Percentiles rank a stretch among this genome's conserved stretches.
phyloP scores from a whole-genome alignment of 106 monocot genomes.

The Hemerocallis citrina region DNA sequence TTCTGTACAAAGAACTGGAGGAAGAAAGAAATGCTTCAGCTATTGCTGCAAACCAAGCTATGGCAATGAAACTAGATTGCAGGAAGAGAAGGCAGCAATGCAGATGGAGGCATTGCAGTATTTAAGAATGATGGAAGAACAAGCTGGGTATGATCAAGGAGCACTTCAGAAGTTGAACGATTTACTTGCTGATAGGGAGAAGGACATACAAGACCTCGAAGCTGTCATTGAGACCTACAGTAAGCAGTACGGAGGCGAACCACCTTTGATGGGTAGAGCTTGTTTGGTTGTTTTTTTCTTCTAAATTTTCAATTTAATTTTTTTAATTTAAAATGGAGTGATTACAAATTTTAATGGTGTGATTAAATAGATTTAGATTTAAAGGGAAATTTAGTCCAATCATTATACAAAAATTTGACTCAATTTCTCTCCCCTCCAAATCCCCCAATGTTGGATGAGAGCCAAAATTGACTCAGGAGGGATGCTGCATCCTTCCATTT shows the following conservation, averaged over 20 bases:
- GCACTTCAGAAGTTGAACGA: conserved; percentile 61
- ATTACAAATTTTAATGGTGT: too few species aligned
- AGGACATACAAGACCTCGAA: conserved; percentile 64
- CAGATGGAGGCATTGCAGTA: conserved; percentile 95
- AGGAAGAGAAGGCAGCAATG: conserved; percentile 96
- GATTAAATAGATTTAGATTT: too few species aligned
- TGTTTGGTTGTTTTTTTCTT: conserved; percentile 14
- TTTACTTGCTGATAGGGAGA: conserved; percentile 53
- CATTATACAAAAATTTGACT: too few species aligned
- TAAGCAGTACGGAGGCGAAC: conserved; percentile 22
- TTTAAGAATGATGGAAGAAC: conserved; percentile 95
- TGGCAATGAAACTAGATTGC: conserved; percentile 97
- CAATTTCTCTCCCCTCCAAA: too few species aligned
- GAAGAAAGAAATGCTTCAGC: conserved; percentile 92
- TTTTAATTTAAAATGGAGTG: too few species aligned
- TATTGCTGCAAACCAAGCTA: conserved; percentile 81
- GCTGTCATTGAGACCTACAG: conserved; percentile 47
- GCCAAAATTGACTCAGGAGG: too few species aligned
- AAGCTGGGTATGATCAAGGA: conserved; percentile 82
- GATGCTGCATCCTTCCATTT: too few species aligned
- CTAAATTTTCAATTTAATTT: too few species aligned
- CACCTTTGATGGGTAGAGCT: conserved; percentile 9
- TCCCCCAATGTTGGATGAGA: too few species aligned
- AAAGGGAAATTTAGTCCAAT: too few species aligned
- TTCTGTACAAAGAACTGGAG: conserved; percentile 76